phyloP scores from a whole-genome alignment of 225 moss, liverwort and hornwort genomes.

The Neckera pumila region DNA sequence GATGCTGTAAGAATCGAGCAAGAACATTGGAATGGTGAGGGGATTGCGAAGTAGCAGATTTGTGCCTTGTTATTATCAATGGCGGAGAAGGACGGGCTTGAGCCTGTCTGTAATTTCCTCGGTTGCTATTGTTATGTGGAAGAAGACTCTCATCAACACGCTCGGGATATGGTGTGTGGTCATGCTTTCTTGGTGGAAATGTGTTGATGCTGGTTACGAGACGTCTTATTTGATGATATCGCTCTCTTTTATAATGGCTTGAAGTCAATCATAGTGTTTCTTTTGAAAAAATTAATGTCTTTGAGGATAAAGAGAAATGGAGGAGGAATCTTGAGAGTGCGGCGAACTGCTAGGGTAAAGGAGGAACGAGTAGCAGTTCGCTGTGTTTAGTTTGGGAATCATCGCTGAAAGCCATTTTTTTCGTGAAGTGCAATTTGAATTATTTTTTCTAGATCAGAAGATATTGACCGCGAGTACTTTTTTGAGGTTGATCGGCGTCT shows the following conservation, averaged over 20 bases:
- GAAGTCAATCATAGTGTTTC: neutral
- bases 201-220: neutral
- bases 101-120: constrained; percentile 33
- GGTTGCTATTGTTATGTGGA: constrained; percentile 30
- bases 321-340: neutral
- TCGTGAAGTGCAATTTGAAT: neutral
- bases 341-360: neutral
- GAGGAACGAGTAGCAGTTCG: neutral
- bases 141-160: neutral
- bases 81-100: constrained; percentile 21
- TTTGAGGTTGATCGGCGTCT: neutral
- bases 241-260: neutral
- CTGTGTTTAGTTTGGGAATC: neutral
- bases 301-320: neutral
- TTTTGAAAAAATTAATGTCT: neutral
- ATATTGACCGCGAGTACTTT: neutral
- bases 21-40: neutral
- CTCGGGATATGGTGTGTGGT: neutral
- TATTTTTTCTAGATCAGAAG: neutral
- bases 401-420: neutral
- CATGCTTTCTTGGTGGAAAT: neutral
- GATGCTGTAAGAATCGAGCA: neutral
- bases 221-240: neutral
- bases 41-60: neutral
- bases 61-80: neutral